phyloP scores from a whole-genome alignment of 192 early-diverging fungal species.

The Podila verticillata region DNA sequence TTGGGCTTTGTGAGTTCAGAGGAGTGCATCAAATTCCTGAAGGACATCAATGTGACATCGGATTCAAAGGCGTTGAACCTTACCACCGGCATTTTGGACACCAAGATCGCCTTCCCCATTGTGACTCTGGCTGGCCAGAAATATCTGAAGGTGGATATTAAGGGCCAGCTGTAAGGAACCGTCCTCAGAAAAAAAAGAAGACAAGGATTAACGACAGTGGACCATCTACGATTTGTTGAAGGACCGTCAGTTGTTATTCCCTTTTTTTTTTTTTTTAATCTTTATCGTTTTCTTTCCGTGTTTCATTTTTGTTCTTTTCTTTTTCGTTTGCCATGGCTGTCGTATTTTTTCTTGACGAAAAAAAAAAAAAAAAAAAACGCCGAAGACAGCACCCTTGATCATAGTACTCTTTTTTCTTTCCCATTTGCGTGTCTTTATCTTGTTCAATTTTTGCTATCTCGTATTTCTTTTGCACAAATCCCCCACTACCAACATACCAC shows the following conservation, averaged over 20 bases:
- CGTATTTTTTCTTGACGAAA: no score
- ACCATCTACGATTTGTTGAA: not conserved
- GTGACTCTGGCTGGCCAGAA: conserved; percentile 66
- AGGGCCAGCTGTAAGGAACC: conserved; percentile 71
- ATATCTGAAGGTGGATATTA: conserved; percentile 79
- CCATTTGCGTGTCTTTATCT: no score
- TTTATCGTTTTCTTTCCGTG: not conserved
- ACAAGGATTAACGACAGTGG: not conserved
- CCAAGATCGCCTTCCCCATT: conserved; percentile 62
- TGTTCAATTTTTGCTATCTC: no score
- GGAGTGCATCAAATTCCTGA: conserved; percentile 63
- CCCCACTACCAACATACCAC: no score
- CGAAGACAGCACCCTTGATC: no score
- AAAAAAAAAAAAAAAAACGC: not conserved
- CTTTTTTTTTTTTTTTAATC: not conserved
- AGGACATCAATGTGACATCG: conserved; percentile 38
- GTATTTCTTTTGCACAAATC: no score
- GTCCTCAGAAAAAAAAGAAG: not conserved
- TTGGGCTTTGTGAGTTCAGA: conserved; percentile 70
- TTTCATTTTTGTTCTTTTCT: not conserved
- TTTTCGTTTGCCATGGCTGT: no score
- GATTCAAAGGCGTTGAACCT: conserved; percentile 41
- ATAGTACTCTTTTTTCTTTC: no score
- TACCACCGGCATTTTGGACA: conserved; percentile 59
- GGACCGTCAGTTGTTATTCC: not conserved